Conservation (phyloP, 1,139 yeast species). For the Candida albicans region DNA sequence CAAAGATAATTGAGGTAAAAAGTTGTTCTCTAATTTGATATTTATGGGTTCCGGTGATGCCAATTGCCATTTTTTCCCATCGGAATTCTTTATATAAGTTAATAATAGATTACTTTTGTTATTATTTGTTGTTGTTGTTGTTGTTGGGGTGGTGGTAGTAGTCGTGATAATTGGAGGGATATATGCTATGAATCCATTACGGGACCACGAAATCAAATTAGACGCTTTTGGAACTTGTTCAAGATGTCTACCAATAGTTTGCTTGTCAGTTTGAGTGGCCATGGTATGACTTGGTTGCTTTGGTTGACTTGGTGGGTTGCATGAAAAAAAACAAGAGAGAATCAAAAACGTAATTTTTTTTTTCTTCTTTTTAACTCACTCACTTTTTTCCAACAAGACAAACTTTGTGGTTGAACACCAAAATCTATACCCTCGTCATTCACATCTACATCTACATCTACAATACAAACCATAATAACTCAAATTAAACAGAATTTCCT, state of each 20-base stretch:
- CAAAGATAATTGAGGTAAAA: constrained; percentile 27
- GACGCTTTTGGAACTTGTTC: constrained; percentile 10
- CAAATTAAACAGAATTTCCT: too few relatives aligned
- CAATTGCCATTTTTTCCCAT: constrained; percentile 67
- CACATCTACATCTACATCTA: too few relatives aligned
- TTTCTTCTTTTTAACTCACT: not conserved
- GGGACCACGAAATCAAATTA: constrained; percentile 62
- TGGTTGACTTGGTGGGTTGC: not conserved
- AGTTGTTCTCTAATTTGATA: constrained; percentile 35
- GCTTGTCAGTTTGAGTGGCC: constrained; percentile 3
- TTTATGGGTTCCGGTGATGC: constrained; percentile 51
- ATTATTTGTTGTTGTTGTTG: constrained; percentile 7
- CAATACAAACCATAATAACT: too few relatives aligned
- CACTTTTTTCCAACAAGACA: too few relatives aligned
- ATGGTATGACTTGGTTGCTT: not conserved
- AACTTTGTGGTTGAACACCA: too few relatives aligned
- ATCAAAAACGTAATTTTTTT: not conserved
- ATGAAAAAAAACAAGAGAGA: constrained; percentile 1
- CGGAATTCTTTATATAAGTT: constrained; percentile 62
- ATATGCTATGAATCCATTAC: constrained; percentile 72
- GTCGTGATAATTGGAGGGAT: constrained; percentile 24
- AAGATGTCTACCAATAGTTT: constrained; percentile 8
- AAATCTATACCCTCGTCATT: too few relatives aligned
- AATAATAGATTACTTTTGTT: constrained; percentile 40
- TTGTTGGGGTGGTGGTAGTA: too few relatives aligned